Base-by-base conservation (phyloP, 2,329 filamentous ascomycete species). In the Thielaviopsis ethacetica region DNA sequence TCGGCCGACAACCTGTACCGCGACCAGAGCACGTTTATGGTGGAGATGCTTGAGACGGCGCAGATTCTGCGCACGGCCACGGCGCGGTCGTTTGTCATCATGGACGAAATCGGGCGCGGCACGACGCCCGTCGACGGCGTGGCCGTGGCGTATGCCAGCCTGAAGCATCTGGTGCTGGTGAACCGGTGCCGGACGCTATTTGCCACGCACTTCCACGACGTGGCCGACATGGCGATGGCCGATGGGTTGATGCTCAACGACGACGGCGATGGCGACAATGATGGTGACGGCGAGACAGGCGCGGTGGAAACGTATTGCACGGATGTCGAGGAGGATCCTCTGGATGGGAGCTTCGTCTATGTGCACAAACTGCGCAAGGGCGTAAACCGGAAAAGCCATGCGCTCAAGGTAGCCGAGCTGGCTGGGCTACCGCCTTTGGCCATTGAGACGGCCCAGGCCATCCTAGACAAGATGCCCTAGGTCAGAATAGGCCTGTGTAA, bases 21-120 rank as follows among this genome's bases (percentile, higher is more conserved):
- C 56, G 87, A 95, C 72, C 91, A 97, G 70, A 95, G 89, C 57
- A 98, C 94, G 0, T 98, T 98, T 71, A 97, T 98, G 93, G 89
- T 97, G 1, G 93, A 98, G 73, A 98, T 98, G 93, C 79, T 96
- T 1, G 93, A 98, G 72, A 95, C 93, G 21, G 91, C 91, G 1
- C 79, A 86, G 26, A 98, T 98, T 57, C 77, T 98, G 57, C 87
- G 85, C 62, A 79, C 87, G 64, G 91, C 93, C 0, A 97, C 91
- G 0, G 73, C 83, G 1, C 79, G 85, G 24, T 93, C 86, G 0
- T 94, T 98, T 66, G 91, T 93, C 62, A 91, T 98, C 69, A 97
- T 98, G 91, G 93, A 98, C 69, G 93, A 98, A 74, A 88, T 98
- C 44, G 93, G 93, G 0, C 80, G 93, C 54, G 93, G 93, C 9